Base-by-base conservation (phyloP, 2,329 filamentous ascomycete species). In the Cladosporium phlei region DNA sequence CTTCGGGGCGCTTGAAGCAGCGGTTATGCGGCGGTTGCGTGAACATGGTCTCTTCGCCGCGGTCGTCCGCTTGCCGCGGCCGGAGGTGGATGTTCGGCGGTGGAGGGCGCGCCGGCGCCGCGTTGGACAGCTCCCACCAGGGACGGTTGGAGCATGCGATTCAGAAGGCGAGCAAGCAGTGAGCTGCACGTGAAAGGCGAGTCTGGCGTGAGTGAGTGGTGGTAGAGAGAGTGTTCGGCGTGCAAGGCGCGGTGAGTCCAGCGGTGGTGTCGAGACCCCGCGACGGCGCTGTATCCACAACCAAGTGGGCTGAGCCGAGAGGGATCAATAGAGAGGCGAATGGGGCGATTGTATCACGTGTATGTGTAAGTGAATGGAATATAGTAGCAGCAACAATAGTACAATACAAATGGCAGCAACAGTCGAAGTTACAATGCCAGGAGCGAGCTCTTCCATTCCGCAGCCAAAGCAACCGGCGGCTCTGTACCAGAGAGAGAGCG, bases 1-100 rank as follows among this genome's bases (percentile, higher is more conserved):
- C 49, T 7, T 44, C 40, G 3, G 57, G 53, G n/a, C 49, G 38
- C 49, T 62, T 63, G 59, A 63, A 65, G 34, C 53, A 55, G 14
- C 52, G 51, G 46, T 62, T 61, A 49, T 53, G 49, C 38, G 14
- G 24, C 21, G 29, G 22, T 34, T 46, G 43, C 9, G 43, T 17
- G 14, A 14, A 46, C 45, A 47, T 47, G 16, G 28, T 14, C 35
- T 27, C n/a, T n/a, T n/a, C n/a, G 24, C 24, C 12, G 21, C 22
- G 35, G n/a, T 38, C 25, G 24, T 21, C 19, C 29, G 29, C 21
- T 25, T 20, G 25, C 34, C 37, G 44, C 34, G 37, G 44, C 32
- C 29, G 28, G 42, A 45, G 42, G 42, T 35, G 32, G 17, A 10
- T 27, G 32, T 45, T 37, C 16, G 37, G 42, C 42, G 42, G 20